These are phyloP conservation scores for Cutaneotrichosporon cavernicola DNA, from an alignment of 1,284 basidiomycete species.

Conservation along the genomic window DNA sequence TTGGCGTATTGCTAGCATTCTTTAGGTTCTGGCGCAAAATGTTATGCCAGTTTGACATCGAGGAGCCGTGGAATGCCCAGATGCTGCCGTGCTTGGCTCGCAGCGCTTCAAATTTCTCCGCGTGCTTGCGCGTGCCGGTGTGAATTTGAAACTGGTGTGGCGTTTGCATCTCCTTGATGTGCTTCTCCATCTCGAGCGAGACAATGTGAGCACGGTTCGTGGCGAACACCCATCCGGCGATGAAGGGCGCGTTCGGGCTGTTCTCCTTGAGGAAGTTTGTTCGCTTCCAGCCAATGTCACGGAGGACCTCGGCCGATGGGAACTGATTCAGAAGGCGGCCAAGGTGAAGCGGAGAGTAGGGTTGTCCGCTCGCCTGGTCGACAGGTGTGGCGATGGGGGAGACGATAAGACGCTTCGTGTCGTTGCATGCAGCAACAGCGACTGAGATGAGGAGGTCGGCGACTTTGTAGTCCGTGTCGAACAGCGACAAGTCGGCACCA, in stretches of 20 bases:
- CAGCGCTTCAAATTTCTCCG: constrained; percentile 15
- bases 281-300: background rate
- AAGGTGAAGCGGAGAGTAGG: background rate
- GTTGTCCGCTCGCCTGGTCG: background rate
- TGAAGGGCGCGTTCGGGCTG: background rate
- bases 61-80: constrained; percentile 17
- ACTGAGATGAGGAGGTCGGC: constrained; percentile 18
- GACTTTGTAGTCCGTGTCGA: constrained; percentile 12
- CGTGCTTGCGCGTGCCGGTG: constrained; percentile 19
- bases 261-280: background rate
- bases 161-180: constrained; percentile 11
- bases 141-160: constrained; percentile 19
- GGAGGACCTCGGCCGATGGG: background rate
- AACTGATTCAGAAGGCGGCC: background rate
- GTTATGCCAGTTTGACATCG: constrained; percentile 21
- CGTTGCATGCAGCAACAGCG: constrained; percentile 9
- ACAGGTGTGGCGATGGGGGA: background rate
- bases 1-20: constrained; percentile 15
- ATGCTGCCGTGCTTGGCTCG: constrained; percentile 13
- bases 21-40: constrained; percentile 22
- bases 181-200: constrained; percentile 5
- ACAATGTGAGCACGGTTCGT: constrained; percentile 22
- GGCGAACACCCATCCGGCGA: constrained; percentile 18
- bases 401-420: background rate
- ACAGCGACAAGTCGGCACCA: constrained; percentile 12